A percentile compares a stretch with the other conserved stretches of the same genome.
Conservation (phyloP, 2,329 filamentous ascomycete species). For the Penicillium sp. region DNA sequence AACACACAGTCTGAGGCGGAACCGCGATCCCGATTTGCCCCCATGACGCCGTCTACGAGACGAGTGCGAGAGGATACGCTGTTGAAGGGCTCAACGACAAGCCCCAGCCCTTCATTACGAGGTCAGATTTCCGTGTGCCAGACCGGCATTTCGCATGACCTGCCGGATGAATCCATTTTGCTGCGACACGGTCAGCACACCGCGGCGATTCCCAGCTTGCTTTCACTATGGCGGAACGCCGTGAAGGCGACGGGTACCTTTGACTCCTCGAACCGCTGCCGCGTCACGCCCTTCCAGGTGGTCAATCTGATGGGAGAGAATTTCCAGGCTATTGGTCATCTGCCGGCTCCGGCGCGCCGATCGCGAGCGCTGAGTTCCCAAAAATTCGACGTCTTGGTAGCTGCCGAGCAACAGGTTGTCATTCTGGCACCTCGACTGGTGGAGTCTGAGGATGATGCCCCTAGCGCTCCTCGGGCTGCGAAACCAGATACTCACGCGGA, state of each 20-base stretch:
- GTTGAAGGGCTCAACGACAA: conserved; percentile 33
- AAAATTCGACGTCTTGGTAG: conserved; percentile 36
- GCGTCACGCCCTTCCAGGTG: conserved; percentile 35
- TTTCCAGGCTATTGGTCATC: conserved; percentile 34
- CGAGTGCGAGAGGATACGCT: conserved; percentile 42
- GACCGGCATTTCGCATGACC: conserved; percentile 29
- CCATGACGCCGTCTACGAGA: conserved; percentile 45
- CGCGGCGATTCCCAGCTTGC: conserved; percentile 39
- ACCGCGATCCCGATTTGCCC: conserved; percentile 37
- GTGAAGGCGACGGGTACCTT: conserved; percentile 34
- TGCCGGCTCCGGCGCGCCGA: conserved; percentile 26
- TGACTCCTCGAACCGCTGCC: conserved; percentile 35
- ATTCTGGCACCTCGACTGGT: conserved; percentile 30
- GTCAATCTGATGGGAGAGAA: conserved; percentile 38
- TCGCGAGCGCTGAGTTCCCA: conserved; percentile 18
- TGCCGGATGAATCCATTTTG: conserved; percentile 41
- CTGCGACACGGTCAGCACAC: conserved; percentile 40
- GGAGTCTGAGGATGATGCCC: conserved; percentile 19
- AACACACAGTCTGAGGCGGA: conserved; percentile 24
- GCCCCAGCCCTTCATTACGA: conserved; percentile 27
- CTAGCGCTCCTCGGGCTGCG: conserved; percentile 4
- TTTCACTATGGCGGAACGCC: conserved; percentile 41
- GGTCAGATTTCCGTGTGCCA: conserved; percentile 40
- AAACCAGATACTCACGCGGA: conserved; percentile 19
- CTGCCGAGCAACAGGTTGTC: conserved; percentile 37